Conservation (phyloP, 2,329 filamentous ascomycete species). For the Colletotrichum musae region DNA sequence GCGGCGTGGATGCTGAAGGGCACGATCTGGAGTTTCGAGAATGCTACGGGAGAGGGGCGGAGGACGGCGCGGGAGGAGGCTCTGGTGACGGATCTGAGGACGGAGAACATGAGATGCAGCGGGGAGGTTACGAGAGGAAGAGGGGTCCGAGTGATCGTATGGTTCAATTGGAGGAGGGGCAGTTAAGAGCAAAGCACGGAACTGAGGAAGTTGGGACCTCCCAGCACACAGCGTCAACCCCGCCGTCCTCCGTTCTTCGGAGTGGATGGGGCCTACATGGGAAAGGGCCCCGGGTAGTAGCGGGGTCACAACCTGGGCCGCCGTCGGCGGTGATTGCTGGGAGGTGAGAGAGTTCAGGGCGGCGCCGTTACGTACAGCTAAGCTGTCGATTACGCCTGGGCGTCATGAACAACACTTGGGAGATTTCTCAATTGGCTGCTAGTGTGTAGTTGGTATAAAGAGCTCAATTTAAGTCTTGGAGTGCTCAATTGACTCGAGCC, state of each 20-base stretch:
- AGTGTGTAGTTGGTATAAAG: not conserved
- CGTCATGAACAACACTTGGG: not conserved
- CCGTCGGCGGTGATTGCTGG: conserved; percentile 1
- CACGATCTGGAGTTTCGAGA: conserved; percentile 16
- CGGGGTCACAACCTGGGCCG: conserved; percentile 3
- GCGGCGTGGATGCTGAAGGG: conserved; percentile 29
- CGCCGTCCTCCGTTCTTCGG: conserved; percentile 41
- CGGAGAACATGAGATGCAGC: conserved; percentile 35
- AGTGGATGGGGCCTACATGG: not conserved
- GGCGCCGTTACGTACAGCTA: too few species aligned
- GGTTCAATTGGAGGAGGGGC: conserved; percentile 9
- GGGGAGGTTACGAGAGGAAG: not conserved
- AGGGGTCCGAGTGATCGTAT: conserved; percentile 4
- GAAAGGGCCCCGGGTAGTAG: conserved; percentile 19
- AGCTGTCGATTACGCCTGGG: not conserved
- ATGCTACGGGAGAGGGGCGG: conserved; percentile 3
- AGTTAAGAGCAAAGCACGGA: too few species aligned
- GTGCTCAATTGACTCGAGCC: not conserved
- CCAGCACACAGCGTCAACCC: conserved; percentile 26
- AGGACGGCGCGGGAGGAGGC: conserved; percentile 31
- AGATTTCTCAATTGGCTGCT: not conserved
- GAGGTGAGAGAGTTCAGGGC: not conserved
- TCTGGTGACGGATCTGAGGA: conserved; percentile 40
- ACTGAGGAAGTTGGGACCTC: conserved; percentile 24
- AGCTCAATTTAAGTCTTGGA: not conserved